Evolutionary conservation across 1,284 basidiomycete species (phyloP).

Genomic region (Ceratobasidium sp.): DNA sequence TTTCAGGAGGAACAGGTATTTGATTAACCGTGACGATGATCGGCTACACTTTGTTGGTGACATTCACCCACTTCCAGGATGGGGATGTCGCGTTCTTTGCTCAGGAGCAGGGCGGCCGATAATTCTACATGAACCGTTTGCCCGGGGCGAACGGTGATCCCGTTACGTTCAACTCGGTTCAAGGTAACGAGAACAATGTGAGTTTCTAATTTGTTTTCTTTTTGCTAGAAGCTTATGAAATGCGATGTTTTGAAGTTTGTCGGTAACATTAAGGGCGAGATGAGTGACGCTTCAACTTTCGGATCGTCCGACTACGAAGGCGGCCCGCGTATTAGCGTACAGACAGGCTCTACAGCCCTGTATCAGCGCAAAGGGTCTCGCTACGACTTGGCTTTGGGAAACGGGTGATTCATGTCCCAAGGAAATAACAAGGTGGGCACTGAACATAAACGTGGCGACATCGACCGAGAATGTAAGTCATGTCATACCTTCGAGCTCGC

Average conservation of each 20-base stretch:
- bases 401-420: constrained; percentile 45
- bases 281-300: constrained; percentile 56
- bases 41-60: not conserved
- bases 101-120: not conserved
- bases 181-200: constrained; percentile 27
- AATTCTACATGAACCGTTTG: constrained; percentile 27
- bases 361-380: constrained; percentile 82
- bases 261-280: constrained; percentile 52
- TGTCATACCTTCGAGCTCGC: constrained; percentile 35
- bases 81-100: constrained; percentile 16
- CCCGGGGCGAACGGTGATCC: constrained; percentile 13
- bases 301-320: constrained; percentile 68
- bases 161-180: constrained; percentile 29
- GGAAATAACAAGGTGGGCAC: constrained; percentile 82
- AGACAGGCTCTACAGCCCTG: constrained; percentile 77
- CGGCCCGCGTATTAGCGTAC: constrained; percentile 50
- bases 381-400: constrained; percentile 71
- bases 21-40: constrained; percentile 23
- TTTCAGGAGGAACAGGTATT: constrained; percentile 30
- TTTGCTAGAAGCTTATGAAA: not conserved
- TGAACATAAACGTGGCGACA: constrained; percentile 92
- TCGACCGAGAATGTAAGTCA: constrained; percentile 84
- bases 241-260: not conserved
- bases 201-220: not conserved
- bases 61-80: not conserved